Base-by-base conservation (phyloP, 73 alveolate genomes). In the Effrenium voratum region DNA sequence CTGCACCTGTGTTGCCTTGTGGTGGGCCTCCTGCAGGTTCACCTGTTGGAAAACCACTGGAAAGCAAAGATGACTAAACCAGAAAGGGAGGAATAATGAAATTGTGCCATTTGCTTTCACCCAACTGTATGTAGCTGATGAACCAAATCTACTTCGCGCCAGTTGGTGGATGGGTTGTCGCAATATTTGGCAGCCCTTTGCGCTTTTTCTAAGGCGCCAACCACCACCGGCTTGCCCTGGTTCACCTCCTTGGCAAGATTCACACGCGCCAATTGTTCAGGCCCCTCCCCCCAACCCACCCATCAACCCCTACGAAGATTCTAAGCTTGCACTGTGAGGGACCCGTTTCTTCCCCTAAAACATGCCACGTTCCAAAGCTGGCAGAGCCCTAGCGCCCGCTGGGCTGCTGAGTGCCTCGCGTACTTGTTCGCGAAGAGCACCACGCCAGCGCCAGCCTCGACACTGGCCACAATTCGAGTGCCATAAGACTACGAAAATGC, bases 371-470 rank as follows among this genome's bases (percentile, higher is more conserved):
- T 5, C 30, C 87, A 10, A 43, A 76, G 40, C 36, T 2, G 5
- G 34, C 91, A 41, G 5, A 55, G 32, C 19, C 15, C 70, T 15
- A 80, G 15, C 47, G 43, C 3, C 26, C 52, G 22, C 15, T 52
- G 32, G 10, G 49, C 28, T 12, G 2, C 45, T 52, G 26, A 86
- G 94, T n/a, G 40, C 47, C 49, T 36, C 38, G 36, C 97, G 75
- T 66, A 90, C 76, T 90, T 90, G 97, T 90, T 90, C 59, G 97
- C 97, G 22, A 90, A 90, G 55, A 90, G 97, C 87, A 90, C 97
- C 76, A 90, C 97, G 15, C 87, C 66, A 32, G 97, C 97, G 19
- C 97, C 97, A 32, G 97, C 97, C 97, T 90, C 66, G 30, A n/a
- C n/a, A n/a, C n/a, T n/a, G n/a, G n/a, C n/a, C n/a, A n/a, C n/a